A percentile compares a stretch with the other conserved stretches of the same genome.
Evolutionary conservation across 2,329 filamentous ascomycete species (phyloP).

Genomic region (Plectosphaerella cucumerina): DNA sequence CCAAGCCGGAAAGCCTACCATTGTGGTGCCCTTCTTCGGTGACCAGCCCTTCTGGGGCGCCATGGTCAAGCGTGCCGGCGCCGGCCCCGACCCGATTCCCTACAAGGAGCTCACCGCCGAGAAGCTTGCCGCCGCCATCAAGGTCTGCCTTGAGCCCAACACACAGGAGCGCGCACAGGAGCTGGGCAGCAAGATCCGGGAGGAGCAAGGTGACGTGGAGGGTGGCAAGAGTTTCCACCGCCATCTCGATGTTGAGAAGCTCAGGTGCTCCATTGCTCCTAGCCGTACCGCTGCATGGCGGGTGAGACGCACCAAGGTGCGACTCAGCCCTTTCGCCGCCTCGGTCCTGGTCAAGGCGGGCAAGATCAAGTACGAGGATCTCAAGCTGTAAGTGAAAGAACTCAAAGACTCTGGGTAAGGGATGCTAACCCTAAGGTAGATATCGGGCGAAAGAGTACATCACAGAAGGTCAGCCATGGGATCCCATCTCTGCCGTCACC

Average conservation of each 20-base stretch:
- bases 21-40: conserved; percentile 83
- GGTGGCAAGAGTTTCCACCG: conserved; percentile 67
- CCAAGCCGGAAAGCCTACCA: conserved; percentile 71
- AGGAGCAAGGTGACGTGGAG: conserved; percentile 60
- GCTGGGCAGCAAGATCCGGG: conserved; percentile 60
- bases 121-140: conserved; percentile 62
- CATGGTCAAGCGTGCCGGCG: conserved; percentile 69
- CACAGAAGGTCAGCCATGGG: conserved; percentile 72
- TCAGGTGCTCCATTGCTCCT: conserved; percentile 68
- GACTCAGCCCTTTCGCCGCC: conserved; percentile 69
- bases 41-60: conserved; percentile 82
- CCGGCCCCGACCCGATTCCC: conserved; percentile 66
- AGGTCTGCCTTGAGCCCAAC: conserved; percentile 53
- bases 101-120: conserved; percentile 64
- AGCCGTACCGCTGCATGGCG: conserved; percentile 70
- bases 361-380: conserved; percentile 61
- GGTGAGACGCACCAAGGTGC: conserved; percentile 61
- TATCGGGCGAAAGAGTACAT: conserved; percentile 62
- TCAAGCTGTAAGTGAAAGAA: conserved; percentile 59
- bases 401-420: no score
- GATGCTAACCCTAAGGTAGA: conserved; percentile 22
- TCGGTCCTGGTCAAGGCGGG: conserved; percentile 62
- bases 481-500: conserved; percentile 74
- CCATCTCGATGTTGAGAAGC: conserved; percentile 60
- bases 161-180: conserved; percentile 52